Evolutionary conservation across 208 protist species (phyloP).

Genomic region (Trypanosoma mega): DNA sequence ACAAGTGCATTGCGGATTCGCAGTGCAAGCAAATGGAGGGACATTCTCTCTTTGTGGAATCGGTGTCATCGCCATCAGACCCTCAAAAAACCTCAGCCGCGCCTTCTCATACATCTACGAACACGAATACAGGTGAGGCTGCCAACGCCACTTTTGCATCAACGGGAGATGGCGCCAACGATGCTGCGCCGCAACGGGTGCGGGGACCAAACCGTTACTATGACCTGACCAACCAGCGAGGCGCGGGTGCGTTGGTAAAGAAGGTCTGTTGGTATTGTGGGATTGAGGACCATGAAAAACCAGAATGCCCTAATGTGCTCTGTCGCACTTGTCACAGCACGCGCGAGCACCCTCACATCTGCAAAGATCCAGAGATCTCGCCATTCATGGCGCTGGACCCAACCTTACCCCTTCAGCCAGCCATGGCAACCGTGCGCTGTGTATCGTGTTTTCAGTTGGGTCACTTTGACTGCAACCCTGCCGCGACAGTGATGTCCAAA

Average conservation of each 20-base stretch:
- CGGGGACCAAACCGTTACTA: constrained; percentile 57
- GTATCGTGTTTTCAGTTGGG: constrained; percentile 52
- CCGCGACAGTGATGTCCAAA: neutral
- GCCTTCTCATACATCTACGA: too few species aligned
- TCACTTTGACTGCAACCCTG: constrained; percentile 63
- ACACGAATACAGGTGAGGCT: neutral
- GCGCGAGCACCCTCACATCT: constrained; percentile 35
- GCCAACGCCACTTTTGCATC: neutral
- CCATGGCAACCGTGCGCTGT: constrained; percentile 58
- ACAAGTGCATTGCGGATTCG: constrained; percentile 41
- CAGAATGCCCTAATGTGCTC: constrained; percentile 70
- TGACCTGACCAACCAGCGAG: constrained; percentile 40
- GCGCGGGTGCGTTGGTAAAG: constrained; percentile 19
- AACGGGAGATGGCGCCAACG: constrained; percentile 2
- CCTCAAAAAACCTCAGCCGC: too few species aligned
- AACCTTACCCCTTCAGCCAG: constrained; percentile 19
- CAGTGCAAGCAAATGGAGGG: constrained; percentile 29
- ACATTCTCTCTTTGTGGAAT: too few species aligned
- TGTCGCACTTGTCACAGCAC: constrained; percentile 67
- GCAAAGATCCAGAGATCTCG: constrained; percentile 30
- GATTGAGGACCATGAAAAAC: constrained; percentile 77
- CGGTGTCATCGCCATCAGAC: too few species aligned
- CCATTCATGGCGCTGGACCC: constrained; percentile 51
- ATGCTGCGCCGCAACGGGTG: neutral
- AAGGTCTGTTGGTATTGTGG: constrained; percentile 89